These are phyloP conservation scores for Rauvolfia tetraphylla DNA, from an alignment of 257 asterid species.

Conservation along the genomic window DNA sequence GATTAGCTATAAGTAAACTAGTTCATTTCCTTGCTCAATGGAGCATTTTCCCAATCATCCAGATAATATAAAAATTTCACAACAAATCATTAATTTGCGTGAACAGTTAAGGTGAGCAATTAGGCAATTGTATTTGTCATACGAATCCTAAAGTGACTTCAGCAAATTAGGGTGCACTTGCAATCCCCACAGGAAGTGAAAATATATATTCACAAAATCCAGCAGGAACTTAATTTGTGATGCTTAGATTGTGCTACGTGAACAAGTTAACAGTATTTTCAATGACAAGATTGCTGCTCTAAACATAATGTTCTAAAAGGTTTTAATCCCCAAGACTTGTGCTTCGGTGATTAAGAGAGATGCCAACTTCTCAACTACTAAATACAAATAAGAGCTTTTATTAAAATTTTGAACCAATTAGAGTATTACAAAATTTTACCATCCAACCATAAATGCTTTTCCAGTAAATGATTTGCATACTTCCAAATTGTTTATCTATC, in stretches of 20 bases:
- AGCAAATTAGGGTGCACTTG: not conserved
- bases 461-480: not conserved
- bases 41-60: not conserved
- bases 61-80: not conserved
- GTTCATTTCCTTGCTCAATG: not conserved
- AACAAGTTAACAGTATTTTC: not conserved
- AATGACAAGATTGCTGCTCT: not conserved
- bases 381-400: too few species aligned
- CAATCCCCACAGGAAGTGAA: not conserved
- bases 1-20: not conserved
- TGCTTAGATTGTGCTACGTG: not conserved
- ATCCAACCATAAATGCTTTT: not conserved
- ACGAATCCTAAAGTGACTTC: not conserved
- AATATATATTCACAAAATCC: not conserved
- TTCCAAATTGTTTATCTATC: not conserved
- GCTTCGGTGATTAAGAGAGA: too few species aligned
- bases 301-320: not conserved
- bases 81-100: not conserved
- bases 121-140: not conserved
- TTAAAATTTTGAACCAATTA: too few species aligned
- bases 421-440: not conserved
- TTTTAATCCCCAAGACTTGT: too few species aligned
- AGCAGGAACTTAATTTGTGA: not conserved
- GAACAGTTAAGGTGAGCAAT: not conserved
- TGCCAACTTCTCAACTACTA: not conserved